phyloP scores from a whole-genome alignment of 1,284 basidiomycete genomes.

The Blastosporella zonata region DNA sequence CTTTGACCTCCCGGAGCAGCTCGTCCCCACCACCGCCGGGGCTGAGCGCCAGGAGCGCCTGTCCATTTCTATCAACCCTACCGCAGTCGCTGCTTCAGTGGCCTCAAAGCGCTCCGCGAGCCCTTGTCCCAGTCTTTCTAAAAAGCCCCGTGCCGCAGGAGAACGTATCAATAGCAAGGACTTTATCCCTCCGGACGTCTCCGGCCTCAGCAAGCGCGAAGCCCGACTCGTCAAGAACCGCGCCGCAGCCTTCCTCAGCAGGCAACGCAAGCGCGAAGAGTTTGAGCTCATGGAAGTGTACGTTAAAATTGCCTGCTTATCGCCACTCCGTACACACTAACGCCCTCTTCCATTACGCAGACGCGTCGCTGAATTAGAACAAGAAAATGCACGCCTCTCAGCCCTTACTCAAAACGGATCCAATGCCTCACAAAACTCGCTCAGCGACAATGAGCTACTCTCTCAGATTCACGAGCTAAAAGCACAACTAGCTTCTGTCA shows the following conservation, averaged over 20 bases:
- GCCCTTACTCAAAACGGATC: constrained; percentile 45
- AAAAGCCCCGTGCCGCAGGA: constrained; percentile 56
- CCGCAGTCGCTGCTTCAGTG: constrained; percentile 25
- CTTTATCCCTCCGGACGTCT: constrained; percentile 85
- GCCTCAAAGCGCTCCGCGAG: constrained; percentile 44
- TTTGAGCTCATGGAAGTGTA: constrained; percentile 89
- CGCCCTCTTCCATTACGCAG: constrained; percentile 33
- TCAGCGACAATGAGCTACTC: constrained; percentile 36
- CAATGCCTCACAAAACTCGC: constrained; percentile 18
- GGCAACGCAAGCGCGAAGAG: constrained; percentile 89
- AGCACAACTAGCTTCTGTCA: constrained; percentile 58
- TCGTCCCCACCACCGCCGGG: constrained; percentile 34
- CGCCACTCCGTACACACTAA: constrained; percentile 2
- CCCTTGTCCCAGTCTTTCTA: constrained; percentile 39
- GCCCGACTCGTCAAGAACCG: constrained; percentile 90
- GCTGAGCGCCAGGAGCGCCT: constrained; percentile 24
- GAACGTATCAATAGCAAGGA: constrained; percentile 76
- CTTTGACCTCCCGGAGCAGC: constrained; percentile 55
- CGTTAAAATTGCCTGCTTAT: constrained; percentile 26
- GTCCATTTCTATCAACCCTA: constrained; percentile 29
- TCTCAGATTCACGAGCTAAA: constrained; percentile 66
- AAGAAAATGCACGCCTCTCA: constrained; percentile 70
- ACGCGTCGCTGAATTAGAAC: constrained; percentile 72
- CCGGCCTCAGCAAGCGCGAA: constrained; percentile 85
- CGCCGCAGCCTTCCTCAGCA: constrained; percentile 85